Base-by-base conservation (phyloP, 169 alveolate genomes). In the Blepharisma undulans region DNA sequence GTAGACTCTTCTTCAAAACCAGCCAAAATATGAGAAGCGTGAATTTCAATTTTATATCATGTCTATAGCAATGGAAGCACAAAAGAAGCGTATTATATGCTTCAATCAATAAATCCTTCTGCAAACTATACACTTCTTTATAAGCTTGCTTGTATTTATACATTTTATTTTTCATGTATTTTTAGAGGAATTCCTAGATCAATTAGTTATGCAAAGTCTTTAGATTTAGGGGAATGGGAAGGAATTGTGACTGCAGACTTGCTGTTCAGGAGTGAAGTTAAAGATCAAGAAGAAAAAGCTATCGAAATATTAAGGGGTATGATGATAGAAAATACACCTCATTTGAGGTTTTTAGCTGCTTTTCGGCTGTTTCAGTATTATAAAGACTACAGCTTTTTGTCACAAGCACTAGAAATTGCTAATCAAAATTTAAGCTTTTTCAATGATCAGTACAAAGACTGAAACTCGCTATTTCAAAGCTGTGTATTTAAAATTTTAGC, bases 281-380 rank as follows among this genome's bases (percentile, higher is more conserved):
- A 78, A 36, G 29, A 27, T 6, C 34, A 27, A 78, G 86, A 78
- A 78, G 86, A 78, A 78, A 32, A 21, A 78, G 60, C 61, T 78
- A 4, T 32, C 5, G 34, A 32, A 29, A 25, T 78, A 27, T n/a
- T 78, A 25, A 32, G 34, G 8, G 66, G 66, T 18, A 48, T 48
- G 66, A 48, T 48, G 66, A 48, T 48, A 48, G 66, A 48, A 18
- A 48, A 48, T 5, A 78, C 29, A 4, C 34, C 60, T 29, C 34
- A 36, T 22, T 25, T 82, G 30, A 82, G 76, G 78, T 82, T 82
- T 82, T 82, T 82, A 82, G 72, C 89, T 34, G 29, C 76, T 10
- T 82, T 48, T 60, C 8, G 76, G 8, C 78, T 82, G 7, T 82
- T 82, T 82, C 74, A 82, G 27, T 34, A 25, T 21, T 82, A 36